Conservation (phyloP, 2,329 filamentous ascomycete species). For the Thelonectria olida region DNA sequence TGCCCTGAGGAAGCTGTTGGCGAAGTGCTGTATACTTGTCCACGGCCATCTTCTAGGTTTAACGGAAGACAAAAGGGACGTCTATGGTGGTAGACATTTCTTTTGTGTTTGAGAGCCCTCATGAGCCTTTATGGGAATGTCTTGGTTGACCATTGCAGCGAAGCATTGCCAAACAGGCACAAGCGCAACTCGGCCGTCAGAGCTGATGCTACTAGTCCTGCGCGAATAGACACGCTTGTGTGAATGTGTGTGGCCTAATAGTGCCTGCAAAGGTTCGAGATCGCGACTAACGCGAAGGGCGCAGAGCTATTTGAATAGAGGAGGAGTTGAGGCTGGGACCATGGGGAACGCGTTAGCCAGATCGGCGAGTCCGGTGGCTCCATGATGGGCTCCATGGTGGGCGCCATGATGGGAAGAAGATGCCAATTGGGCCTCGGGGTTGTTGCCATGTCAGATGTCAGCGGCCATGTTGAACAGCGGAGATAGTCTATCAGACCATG, state of each 20-base stretch:
- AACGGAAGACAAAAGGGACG: not conserved
- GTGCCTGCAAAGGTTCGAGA: not conserved
- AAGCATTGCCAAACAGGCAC: not conserved
- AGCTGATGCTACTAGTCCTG: not conserved
- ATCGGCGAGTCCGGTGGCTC: not conserved
- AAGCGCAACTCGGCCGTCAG: not conserved
- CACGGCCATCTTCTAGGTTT: slow-evolving; percentile 20
- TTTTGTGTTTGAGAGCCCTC: too few species aligned
- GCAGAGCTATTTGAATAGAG: not conserved
- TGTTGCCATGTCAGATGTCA: not conserved
- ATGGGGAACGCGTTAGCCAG: slow-evolving; percentile 1
- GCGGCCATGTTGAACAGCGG: not conserved
- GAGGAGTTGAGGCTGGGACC: not conserved
- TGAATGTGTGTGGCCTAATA: too few species aligned
- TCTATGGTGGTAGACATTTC: not conserved
- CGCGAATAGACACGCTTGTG: not conserved
- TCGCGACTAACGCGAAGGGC: not conserved
- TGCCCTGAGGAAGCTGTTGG: slow-evolving; percentile 34
- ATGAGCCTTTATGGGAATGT: not conserved
- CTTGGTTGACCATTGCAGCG: not conserved
- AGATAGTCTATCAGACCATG: not conserved
- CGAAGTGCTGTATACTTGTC: slow-evolving; percentile 31
- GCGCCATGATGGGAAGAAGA: not conserved
- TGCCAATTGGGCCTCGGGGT: too few species aligned
- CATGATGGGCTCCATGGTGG: not conserved